Conservation (phyloP, 495 filamentous ascomycete genomes). For the Haplographium delicatum region DNA sequence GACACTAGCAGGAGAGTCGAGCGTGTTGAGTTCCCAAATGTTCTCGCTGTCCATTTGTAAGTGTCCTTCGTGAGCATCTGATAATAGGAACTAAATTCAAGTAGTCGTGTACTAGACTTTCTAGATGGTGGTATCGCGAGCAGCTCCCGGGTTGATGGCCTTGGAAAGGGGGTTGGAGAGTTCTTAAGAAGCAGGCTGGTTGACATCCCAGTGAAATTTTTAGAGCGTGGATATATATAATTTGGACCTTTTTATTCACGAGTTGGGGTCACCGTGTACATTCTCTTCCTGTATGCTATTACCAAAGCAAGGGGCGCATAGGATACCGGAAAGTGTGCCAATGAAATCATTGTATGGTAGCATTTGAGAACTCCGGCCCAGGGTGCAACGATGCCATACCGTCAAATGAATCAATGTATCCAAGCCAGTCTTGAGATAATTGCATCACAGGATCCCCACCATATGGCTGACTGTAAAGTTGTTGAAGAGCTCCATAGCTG, state of each 20-base stretch:
- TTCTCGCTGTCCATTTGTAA: slow-evolving; percentile 39
- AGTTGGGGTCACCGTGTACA: not conserved
- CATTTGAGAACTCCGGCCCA: not conserved
- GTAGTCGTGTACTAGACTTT: slow-evolving; percentile 50
- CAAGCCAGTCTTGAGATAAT: slow-evolving; percentile 26
- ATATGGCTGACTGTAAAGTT: slow-evolving; percentile 11
- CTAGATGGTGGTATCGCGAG: slow-evolving; percentile 48
- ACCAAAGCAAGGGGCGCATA: not conserved
- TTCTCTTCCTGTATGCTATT: not conserved
- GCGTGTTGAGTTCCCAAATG: slow-evolving; percentile 39
- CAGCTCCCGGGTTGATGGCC: slow-evolving; percentile 41
- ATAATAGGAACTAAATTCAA: slow-evolving; percentile 41
- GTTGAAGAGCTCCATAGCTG: slow-evolving; percentile 25
- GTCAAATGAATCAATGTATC: slow-evolving; percentile 22
- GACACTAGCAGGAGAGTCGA: slow-evolving; percentile 37
- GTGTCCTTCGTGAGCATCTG: slow-evolving; percentile 41
- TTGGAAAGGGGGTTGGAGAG: slow-evolving; percentile 54
- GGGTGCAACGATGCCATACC: not conserved
- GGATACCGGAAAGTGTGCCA: too few relatives aligned
- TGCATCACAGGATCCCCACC: slow-evolving; percentile 24
- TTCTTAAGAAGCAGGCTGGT: slow-evolving; percentile 43
- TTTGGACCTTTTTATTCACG: not conserved
- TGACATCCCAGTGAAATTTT: slow-evolving; percentile 39
- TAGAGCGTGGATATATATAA: slow-evolving; percentile 7
- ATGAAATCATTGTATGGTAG: not conserved